Conservation (phyloP, 176 grass and related monocot genomes). For the Zizania latifolia region DNA sequence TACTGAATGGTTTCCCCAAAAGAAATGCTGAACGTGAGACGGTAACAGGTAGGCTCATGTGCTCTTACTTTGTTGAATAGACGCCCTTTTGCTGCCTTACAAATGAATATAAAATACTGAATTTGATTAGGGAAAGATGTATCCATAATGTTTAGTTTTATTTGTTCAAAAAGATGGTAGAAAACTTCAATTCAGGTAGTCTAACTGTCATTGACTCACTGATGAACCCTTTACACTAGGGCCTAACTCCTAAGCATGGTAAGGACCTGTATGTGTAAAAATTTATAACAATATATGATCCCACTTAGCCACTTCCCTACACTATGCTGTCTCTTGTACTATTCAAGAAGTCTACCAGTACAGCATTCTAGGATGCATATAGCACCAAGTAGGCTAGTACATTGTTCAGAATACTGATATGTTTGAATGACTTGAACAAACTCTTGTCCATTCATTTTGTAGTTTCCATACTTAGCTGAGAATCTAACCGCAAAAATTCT, state of each 20-base stretch:
- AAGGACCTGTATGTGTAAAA: constrained; percentile 11
- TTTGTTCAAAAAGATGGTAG: background rate
- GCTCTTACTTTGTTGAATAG: background rate
- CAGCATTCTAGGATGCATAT: background rate
- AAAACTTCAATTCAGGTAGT: constrained; percentile 7
- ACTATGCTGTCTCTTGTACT: background rate
- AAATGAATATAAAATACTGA: background rate
- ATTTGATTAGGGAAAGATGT: background rate
- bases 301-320: background rate
- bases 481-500: background rate
- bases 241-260: background rate
- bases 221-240: background rate
- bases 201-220: background rate
- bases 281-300: constrained; percentile 6
- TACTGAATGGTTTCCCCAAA: constrained; percentile 3
- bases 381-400: background rate
- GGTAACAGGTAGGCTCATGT: background rate
- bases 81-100: background rate
- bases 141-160: background rate
- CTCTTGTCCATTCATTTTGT: background rate
- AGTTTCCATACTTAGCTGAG: background rate
- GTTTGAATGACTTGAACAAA: constrained; percentile 3
- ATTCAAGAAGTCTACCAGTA: background rate
- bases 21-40: background rate
- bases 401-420: constrained; percentile 8